phyloP scores from a whole-genome alignment of 495 filamentous ascomycete genomes.

The Aspergillus incahuasiensis region DNA sequence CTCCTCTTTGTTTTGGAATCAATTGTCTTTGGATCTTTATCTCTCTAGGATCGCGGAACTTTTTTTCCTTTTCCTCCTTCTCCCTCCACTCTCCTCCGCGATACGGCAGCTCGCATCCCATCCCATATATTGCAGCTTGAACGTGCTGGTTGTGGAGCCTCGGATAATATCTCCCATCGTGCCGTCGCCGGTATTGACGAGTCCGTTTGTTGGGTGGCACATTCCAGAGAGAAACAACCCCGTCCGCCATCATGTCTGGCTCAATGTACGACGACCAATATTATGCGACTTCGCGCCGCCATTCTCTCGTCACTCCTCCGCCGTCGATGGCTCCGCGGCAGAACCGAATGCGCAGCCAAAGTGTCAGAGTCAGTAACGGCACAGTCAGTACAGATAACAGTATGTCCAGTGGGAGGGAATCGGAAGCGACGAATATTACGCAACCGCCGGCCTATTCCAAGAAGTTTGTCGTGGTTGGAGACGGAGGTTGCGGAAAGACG shows the following conservation, averaged over 20 bases:
- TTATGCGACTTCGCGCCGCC: constrained; percentile 47
- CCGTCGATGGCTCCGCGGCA: constrained; percentile 45
- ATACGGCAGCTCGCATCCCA: constrained; percentile 2
- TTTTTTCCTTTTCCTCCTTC: neutral
- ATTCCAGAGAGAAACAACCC: constrained; percentile 15
- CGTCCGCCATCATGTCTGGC: constrained; percentile 38
- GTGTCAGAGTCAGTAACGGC: constrained; percentile 66
- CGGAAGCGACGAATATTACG: constrained; percentile 77
- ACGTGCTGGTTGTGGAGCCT: constrained; percentile 20
- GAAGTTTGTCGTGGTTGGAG: constrained; percentile 97
- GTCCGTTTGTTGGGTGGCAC: constrained; percentile 14
- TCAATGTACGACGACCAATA: constrained; percentile 48
- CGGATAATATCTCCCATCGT: constrained; percentile 15
- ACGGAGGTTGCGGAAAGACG: constrained; percentile 98
- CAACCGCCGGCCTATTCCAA: constrained; percentile 90
- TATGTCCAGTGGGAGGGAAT: constrained; percentile 61
- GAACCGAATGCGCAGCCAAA: constrained; percentile 53
- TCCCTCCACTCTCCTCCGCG: neutral
- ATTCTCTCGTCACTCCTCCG: constrained; percentile 44
- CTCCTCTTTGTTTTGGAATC: constrained; percentile 11
- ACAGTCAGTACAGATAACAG: constrained; percentile 76
- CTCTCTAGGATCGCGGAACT: neutral
- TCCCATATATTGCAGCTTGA: constrained; percentile 8
- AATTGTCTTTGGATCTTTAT: constrained; percentile 1
- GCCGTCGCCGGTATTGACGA: constrained; percentile 13